Base-by-base conservation (phyloP, 225 moss, liverwort and hornwort genomes). In the Lunularia cruciata region DNA sequence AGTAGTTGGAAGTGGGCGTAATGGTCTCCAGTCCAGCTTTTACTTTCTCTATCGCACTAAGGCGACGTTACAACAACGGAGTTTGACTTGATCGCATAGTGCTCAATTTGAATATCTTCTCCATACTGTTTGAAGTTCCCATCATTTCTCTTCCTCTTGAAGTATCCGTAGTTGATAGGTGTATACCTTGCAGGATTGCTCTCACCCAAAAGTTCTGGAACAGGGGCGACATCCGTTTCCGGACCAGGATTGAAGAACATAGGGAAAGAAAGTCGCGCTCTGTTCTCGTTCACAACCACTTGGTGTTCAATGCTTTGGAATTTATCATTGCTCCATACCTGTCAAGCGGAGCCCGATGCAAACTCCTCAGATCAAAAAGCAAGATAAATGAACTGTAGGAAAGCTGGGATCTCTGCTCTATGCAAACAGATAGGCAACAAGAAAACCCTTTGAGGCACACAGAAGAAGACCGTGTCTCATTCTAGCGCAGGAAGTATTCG, bases 271-370 rank as follows among this genome's bases (percentile, higher is more conserved):
- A 77, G 31, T 2, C 81, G 73, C 27, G 77, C 30, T 61, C 53
- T 71, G n/a, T 67, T 74, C 36, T 74, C 74, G 43, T 82, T 77
- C 54, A 77, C 77, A 9, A 82, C 73, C 48, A 46, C 81, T 59
- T 73, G 77, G 30, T 82, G 77, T 60, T 82, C 77, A 8, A 82
- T 53, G 32, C 81, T 82, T 33, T 35, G 77, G 46, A 42, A 82
- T 15, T 60, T 70, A 36, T 77, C 81, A 12, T 82, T 82, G 74
- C 74, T 82, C 77, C 77, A 74, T 8, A 82, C 74, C 81, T 82
- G 79, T n/a, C n/a, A n/a, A n/a, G n/a, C n/a, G n/a, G n/a, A n/a
- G n/a, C n/a, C n/a, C n/a, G n/a, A n/a, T n/a, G n/a, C n/a, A n/a
- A n/a, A n/a, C n/a, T n/a, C n/a, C n/a, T n/a, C n/a, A n/a, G n/a